Percentiles rank a stretch among this genome's conserved stretches.
These are phyloP conservation scores for Ascochyta viciae-villosae DNA, from an alignment of 2,329 filamentous ascomycete species.

Conservation along the genomic window DNA sequence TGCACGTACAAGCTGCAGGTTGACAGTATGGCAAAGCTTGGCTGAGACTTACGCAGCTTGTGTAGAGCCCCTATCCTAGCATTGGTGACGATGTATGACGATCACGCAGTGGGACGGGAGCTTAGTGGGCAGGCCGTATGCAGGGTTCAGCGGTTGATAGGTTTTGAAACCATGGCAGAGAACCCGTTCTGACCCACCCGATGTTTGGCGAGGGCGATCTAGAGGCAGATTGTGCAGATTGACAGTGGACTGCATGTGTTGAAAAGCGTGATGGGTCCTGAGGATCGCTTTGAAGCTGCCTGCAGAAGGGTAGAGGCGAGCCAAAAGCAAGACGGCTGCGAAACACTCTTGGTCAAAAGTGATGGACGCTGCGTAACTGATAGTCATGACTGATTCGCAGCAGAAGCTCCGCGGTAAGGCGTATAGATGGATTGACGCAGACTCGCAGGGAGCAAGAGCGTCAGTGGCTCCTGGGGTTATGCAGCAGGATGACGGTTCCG, in stretches of 20 bases:
- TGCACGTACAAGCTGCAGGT: neutral
- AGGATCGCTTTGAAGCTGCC: no score
- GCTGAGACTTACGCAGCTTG: neutral
- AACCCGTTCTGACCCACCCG: neutral
- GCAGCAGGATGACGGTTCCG: neutral
- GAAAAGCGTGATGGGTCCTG: neutral
- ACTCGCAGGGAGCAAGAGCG: neutral
- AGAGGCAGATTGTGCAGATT: neutral
- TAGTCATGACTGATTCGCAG: neutral
- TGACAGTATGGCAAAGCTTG: neutral
- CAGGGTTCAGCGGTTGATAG: conserved; percentile 5
- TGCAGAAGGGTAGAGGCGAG: neutral
- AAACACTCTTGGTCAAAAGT: neutral
- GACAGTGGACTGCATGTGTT: neutral
- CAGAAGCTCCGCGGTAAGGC: neutral
- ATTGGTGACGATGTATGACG: neutral
- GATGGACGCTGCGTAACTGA: neutral
- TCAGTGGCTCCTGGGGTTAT: conserved; percentile 1
- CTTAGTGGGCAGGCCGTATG: neutral
- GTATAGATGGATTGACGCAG: neutral
- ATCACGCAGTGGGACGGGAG: neutral
- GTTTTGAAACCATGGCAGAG: conserved; percentile 1
- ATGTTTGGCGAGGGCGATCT: neutral
- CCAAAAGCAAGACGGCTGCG: neutral
- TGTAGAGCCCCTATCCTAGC: neutral